These are phyloP conservation scores for Penicillium sclerotiorum DNA, from an alignment of 2,329 filamentous ascomycete genomes.

Conservation along the genomic window DNA sequence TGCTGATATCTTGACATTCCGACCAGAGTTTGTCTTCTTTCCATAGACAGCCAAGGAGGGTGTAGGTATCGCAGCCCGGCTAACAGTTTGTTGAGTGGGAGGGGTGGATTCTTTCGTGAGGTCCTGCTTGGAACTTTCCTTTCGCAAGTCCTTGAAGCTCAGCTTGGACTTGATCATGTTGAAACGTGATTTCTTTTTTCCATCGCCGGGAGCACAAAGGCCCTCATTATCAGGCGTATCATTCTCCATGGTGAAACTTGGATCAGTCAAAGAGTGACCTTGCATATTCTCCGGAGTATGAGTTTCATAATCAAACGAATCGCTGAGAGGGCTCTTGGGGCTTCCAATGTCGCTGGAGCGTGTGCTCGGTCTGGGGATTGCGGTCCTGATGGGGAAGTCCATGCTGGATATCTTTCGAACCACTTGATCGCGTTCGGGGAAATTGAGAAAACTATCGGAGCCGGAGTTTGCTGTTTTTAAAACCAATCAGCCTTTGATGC, in stretches of 20 bases:
- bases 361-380: conserved; percentile 34
- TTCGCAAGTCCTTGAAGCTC: conserved; percentile 33
- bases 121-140: conserved; percentile 25
- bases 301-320: conserved; percentile 5
- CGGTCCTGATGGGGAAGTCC: conserved; percentile 29
- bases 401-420: conserved; percentile 24
- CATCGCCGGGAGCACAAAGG: background rate
- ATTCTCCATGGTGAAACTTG: background rate
- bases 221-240: background rate
- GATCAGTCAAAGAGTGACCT: conserved; percentile 21
- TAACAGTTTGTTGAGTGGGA: background rate
- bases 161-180: conserved; percentile 32
- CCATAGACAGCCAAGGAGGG: background rate
- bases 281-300: conserved; percentile 14
- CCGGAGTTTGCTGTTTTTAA: no score
- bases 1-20: background rate
- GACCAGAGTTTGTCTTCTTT: background rate
- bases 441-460: no score
- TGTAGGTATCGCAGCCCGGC: background rate
- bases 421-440: no score
- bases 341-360: no score
- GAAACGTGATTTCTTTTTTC: conserved; percentile 29
- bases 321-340: background rate
- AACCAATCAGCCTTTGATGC: no score
- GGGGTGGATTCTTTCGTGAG: background rate